Percentiles rank a stretch among this genome's conserved stretches.
These are phyloP conservation scores for Wallemia ichthyophaga DNA, from an alignment of 1,284 basidiomycete species.

Conservation along the genomic window DNA sequence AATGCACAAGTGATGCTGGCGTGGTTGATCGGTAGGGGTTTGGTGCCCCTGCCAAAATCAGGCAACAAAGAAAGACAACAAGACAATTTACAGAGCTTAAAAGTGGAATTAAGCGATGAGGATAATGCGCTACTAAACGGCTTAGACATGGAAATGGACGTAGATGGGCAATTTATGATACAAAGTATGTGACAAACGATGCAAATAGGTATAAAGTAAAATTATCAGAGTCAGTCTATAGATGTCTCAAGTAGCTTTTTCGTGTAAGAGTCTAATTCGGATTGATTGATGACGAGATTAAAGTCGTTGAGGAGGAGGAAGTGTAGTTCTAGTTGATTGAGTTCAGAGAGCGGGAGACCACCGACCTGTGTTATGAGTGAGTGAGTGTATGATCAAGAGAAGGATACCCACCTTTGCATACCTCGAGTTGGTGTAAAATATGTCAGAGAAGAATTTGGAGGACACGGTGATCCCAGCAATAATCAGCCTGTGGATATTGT, in stretches of 20 bases:
- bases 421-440: slow-evolving; percentile 96
- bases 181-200: background rate
- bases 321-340: slow-evolving; percentile 89
- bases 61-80: background rate
- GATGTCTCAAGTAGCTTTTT: no score
- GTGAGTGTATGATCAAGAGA: slow-evolving; percentile 1
- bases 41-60: background rate
- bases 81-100: background rate
- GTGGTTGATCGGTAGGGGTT: background rate
- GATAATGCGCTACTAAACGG: background rate
- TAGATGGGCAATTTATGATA: background rate
- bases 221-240: background rate
- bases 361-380: slow-evolving; percentile 33
- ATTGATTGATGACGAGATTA: slow-evolving; percentile 35
- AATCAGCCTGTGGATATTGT: slow-evolving; percentile 80
- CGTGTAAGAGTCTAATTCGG: background rate
- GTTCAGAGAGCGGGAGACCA: slow-evolving; percentile 68
- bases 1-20: background rate
- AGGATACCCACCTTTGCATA: slow-evolving; percentile 54
- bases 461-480: slow-evolving; percentile 95
- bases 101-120: background rate
- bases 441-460: slow-evolving; percentile 94
- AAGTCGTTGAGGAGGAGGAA: slow-evolving; percentile 93
- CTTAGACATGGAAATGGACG: background rate
- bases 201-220: background rate